A percentile compares a stretch with the other conserved stretches of the same genome.
Evolutionary conservation across 345 rosid species (phyloP).

Genomic region (Geranium rotundifolium): DNA sequence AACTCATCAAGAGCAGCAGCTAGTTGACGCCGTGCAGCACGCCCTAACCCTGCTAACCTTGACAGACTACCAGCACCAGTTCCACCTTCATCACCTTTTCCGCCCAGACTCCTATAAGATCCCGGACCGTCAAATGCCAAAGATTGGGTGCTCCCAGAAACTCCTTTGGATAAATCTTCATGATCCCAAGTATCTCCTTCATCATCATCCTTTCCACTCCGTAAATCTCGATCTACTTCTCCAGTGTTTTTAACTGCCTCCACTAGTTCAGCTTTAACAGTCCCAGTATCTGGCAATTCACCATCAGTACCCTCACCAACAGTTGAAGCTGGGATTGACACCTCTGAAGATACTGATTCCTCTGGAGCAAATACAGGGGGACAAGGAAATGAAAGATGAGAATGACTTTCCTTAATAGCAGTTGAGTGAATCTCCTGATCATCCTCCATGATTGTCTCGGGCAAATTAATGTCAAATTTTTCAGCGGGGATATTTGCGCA

Average conservation of each 20-base stretch:
- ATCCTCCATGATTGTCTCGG: constrained; percentile 41
- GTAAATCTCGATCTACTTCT: constrained; percentile 33
- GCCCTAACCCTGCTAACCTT: constrained; percentile 87
- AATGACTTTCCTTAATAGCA: constrained; percentile 29
- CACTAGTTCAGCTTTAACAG: constrained; percentile 23
- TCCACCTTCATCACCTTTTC: constrained; percentile 75
- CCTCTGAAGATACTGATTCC: constrained; percentile 12
- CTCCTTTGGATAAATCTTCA: constrained; percentile 48
- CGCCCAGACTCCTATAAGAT: constrained; percentile 72
- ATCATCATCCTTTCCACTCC: constrained; percentile 47
- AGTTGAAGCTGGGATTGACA: constrained; percentile 11
- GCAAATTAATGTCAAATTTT: constrained; percentile 40
- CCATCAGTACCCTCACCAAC: constrained; percentile 27
- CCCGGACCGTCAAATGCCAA: constrained; percentile 61
- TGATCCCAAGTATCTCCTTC: constrained; percentile 51
- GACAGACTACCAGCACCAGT: constrained; percentile 86
- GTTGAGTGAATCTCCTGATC: constrained; percentile 36
- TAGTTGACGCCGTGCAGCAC: constrained; percentile 85
- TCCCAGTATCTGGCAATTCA: constrained; percentile 27
- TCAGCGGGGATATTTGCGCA: constrained; percentile 26
- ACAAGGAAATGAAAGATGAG: constrained; percentile 21
- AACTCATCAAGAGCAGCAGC: constrained; percentile 70
- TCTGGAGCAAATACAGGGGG: constrained; percentile 14
- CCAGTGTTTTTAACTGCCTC: constrained; percentile 43
- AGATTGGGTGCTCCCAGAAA: constrained; percentile 35